Conservation (phyloP, 495 filamentous ascomycete species). For the Tuber brumale region DNA sequence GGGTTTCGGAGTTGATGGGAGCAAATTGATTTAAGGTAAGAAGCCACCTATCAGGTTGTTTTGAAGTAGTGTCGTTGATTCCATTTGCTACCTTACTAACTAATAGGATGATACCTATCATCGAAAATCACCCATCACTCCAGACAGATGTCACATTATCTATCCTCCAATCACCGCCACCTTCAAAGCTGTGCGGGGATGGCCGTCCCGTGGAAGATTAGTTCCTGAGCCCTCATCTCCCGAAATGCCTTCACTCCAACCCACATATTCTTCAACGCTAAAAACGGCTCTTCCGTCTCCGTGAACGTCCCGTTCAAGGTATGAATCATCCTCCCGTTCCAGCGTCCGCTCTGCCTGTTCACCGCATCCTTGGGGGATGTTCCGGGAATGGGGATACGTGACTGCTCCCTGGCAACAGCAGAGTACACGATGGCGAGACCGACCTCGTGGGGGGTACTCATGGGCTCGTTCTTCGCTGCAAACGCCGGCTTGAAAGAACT, state of each 20-base stretch:
- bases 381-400: constrained; percentile 35
- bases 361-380: constrained; percentile 22
- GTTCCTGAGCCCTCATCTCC: not conserved
- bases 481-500: constrained; percentile 31
- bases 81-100: not conserved
- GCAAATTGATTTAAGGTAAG: not conserved
- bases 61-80: not conserved
- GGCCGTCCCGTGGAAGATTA: not conserved
- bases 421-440: constrained; percentile 42
- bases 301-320: constrained; percentile 42
- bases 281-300: constrained; percentile 41
- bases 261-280: not conserved
- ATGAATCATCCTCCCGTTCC: constrained; percentile 43
- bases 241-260: not conserved
- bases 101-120: not conserved
- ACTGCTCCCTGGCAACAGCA: constrained; percentile 34
- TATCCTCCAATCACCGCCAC: not conserved
- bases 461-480: constrained; percentile 33
- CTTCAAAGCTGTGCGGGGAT: not conserved
- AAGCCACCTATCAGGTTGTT: not conserved
- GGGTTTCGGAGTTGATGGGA: not conserved
- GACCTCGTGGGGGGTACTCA: constrained; percentile 36
- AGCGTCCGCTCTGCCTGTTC: constrained; percentile 12
- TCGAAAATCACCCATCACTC: not conserved
- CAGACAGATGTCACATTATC: not conserved